A percentile compares a stretch with the other conserved stretches of the same genome.
Conservation (phyloP, 345 rosid genomes). For the Eucalyptus lansdowneana region DNA sequence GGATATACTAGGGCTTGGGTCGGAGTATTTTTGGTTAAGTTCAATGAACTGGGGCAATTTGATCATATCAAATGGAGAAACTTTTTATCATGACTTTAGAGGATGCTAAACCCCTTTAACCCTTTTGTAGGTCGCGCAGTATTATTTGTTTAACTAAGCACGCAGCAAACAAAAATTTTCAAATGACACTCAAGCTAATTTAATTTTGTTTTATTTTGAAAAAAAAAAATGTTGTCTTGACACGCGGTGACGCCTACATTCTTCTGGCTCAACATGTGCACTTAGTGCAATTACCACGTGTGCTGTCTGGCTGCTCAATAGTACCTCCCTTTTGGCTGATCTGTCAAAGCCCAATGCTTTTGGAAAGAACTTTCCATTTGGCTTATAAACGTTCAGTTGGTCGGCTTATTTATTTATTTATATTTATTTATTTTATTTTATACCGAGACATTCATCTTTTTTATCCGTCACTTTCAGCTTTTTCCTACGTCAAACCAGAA, state of each 20-base stretch:
- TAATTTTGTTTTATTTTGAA: too few species aligned
- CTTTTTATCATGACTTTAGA: neutral
- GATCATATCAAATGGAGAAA: neutral
- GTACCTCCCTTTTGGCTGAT: neutral
- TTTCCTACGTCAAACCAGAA: neutral
- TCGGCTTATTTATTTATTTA: too few species aligned
- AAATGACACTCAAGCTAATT: neutral
- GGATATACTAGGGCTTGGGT: neutral
- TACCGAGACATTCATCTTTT: neutral
- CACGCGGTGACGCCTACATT: neutral
- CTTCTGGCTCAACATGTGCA: neutral
- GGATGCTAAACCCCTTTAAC: neutral
- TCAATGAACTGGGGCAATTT: neutral
- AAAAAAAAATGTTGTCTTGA: neutral
- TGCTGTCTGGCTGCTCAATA: neutral
- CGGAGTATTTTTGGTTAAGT: neutral
- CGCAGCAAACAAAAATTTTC: neutral
- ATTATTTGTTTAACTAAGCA: too few species aligned
- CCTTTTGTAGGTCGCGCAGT: neutral
- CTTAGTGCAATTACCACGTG: neutral
- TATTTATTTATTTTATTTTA: too few species aligned
- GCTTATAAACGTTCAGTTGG: neutral
- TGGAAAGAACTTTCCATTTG: neutral
- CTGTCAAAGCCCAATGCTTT: neutral
- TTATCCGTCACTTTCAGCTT: neutral